Percentiles rank a stretch among this genome's conserved stretches.
Conservation (phyloP, 129 eudicot genomes). For the Escallonia herrerae region DNA sequence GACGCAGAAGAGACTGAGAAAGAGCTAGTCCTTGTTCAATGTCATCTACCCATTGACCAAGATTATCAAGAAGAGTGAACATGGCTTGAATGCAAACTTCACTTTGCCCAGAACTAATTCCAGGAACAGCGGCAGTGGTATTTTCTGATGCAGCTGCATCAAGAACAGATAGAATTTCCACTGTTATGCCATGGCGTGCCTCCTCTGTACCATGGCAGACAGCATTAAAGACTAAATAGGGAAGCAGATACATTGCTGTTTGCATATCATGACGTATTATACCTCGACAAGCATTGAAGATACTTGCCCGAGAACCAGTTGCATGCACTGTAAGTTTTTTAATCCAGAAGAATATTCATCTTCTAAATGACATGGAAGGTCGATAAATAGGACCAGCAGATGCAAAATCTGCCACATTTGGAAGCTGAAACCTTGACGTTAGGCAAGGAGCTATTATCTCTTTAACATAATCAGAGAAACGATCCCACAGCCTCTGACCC, state of each 20-base stretch:
- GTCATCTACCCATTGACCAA: conserved; percentile 98
- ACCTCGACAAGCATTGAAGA: conserved; percentile 92
- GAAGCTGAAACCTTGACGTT: conserved; percentile 83
- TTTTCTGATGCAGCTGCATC: conserved; percentile 81
- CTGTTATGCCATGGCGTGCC: conserved; percentile 81
- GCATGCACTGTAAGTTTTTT: conserved; percentile 80
- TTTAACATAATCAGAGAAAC: conserved; percentile 85
- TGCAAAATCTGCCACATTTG: conserved; percentile 65
- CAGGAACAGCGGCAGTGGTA: conserved; percentile 47
- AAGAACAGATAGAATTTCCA: conserved; percentile 85
- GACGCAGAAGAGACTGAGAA: conserved; percentile 61
- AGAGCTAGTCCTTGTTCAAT: conserved; percentile 82
- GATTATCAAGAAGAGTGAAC: conserved; percentile 87
- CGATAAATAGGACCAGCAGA: conserved; percentile 77
- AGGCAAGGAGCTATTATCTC: conserved; percentile 99
- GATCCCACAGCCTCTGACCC: conserved; percentile 95
- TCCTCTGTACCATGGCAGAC: conserved; percentile 90
- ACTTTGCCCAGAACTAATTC: conserved; percentile 70
- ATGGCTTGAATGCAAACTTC: conserved; percentile 98
- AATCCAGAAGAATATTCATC: conserved; percentile 85
- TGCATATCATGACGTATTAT: conserved; percentile 97
- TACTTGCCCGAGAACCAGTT: conserved; percentile 76
- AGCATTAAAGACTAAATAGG: conserved; percentile 78
- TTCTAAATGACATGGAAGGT: conserved; percentile 82
- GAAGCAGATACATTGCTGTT: conserved; percentile 82